Conservation (phyloP, 2,329 filamentous ascomycete species). For the Lachnellula subtilissima region DNA sequence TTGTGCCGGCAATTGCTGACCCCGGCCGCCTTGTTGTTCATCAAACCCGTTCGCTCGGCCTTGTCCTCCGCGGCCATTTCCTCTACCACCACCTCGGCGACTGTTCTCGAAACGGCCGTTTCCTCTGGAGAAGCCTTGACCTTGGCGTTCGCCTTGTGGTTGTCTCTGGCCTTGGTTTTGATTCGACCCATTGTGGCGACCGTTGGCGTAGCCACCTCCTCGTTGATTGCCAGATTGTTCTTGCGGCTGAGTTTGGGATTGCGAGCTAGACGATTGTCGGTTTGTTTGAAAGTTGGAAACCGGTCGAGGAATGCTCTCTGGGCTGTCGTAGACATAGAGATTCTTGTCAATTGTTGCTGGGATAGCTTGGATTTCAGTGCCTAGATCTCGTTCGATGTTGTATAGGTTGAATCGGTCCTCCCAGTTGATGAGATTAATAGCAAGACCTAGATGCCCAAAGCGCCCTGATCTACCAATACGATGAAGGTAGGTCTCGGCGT, state of each 20-base stretch:
- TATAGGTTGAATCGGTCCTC: slow-evolving; percentile 98
- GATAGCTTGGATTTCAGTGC: slow-evolving; percentile 97
- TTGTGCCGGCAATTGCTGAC: slow-evolving; percentile 26
- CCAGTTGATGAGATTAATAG: slow-evolving; percentile 99
- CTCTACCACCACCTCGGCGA: slow-evolving; percentile 28
- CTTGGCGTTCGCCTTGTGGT: slow-evolving; percentile 24
- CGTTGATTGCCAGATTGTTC: slow-evolving; percentile 24
- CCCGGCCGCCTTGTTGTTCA: slow-evolving; percentile 30
- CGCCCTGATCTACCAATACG: slow-evolving; percentile 96
- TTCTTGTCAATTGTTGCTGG: slow-evolving; percentile 93
- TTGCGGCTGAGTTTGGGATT: slow-evolving; percentile 18
- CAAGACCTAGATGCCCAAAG: slow-evolving; percentile 93
- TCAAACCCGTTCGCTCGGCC: slow-evolving; percentile 28
- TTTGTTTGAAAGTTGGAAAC: slow-evolving; percentile 46
- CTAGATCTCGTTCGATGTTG: slow-evolving; percentile 95
- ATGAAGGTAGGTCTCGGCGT: slow-evolving; percentile 97
- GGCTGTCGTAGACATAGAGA: slow-evolving; percentile 95
- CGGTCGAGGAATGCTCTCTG: slow-evolving; percentile 88
- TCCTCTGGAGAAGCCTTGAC: slow-evolving; percentile 26
- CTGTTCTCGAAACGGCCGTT: slow-evolving; percentile 23
- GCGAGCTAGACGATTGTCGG: slow-evolving; percentile 23
- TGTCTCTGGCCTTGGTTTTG: slow-evolving; percentile 25
- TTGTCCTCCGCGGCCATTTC: slow-evolving; percentile 26
- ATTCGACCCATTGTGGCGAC: slow-evolving; percentile 24
- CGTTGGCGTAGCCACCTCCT: slow-evolving; percentile 23